A percentile compares a stretch with the other conserved stretches of the same genome.
Conservation (phyloP, 441 rosid genomes). For the Raphanus hybrid region DNA sequence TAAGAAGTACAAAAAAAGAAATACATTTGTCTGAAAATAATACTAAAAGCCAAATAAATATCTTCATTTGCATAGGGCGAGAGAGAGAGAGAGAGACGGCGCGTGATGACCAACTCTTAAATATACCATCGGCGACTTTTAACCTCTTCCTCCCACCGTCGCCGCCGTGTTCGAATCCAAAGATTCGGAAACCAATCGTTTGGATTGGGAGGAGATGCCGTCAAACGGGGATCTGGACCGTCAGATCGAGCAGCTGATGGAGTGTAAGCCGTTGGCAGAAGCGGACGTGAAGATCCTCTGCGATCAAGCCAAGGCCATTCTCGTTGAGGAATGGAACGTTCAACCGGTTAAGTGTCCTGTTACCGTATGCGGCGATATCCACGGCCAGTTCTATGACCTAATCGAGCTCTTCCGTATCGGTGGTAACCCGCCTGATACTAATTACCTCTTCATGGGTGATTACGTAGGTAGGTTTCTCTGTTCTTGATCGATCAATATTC, state of each 20-base stretch:
- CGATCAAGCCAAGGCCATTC: slow-evolving; percentile 93
- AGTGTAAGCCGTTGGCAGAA: slow-evolving; percentile 90
- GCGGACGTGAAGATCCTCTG: slow-evolving; percentile 92
- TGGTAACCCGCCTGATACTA: slow-evolving; percentile 94
- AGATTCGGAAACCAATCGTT: background rate
- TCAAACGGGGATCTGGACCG: slow-evolving; percentile 92
- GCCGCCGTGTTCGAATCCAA: slow-evolving; percentile 22
- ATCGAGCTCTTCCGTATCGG: slow-evolving; percentile 95
- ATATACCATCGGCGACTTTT: slow-evolving; percentile 33
- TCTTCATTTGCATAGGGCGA: no score
- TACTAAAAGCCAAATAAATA: no score
- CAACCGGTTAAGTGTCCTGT: slow-evolving; percentile 99
- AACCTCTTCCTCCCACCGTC: background rate
- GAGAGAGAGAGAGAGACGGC: no score
- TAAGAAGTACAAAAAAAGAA: no score
- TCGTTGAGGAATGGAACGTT: slow-evolving; percentile 99
- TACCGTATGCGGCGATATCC: slow-evolving; percentile 98
- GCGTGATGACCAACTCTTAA: background rate
- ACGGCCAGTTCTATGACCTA: slow-evolving; percentile 97
- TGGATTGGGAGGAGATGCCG: slow-evolving; percentile 56
- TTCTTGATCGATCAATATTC: slow-evolving; percentile 4
- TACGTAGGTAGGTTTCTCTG: slow-evolving; percentile 74
- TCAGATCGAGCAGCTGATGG: slow-evolving; percentile 98
- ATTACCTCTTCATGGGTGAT: slow-evolving; percentile 99
- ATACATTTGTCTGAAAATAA: no score